These are phyloP conservation scores for Phytophthora chlamydospora DNA, from an alignment of 352 stramenopile genomes.

Conservation along the genomic window DNA sequence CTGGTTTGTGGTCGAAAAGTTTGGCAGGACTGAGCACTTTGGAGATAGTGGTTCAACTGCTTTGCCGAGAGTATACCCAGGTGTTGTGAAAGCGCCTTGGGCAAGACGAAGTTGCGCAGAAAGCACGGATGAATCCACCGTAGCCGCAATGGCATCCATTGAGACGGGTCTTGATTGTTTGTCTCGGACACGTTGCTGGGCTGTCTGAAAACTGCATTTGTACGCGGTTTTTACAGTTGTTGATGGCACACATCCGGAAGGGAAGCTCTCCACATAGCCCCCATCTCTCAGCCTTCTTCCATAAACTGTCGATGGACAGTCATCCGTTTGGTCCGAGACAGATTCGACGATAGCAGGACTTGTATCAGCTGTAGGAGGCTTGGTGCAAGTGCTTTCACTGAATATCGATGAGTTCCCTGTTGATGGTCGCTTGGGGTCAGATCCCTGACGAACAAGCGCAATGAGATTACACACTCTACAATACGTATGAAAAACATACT, in stretches of 20 bases:
- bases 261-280: slow-evolving; percentile 18
- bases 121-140: slow-evolving; percentile 11
- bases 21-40: not conserved
- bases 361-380: not conserved
- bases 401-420: slow-evolving; percentile 4
- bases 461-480: not conserved
- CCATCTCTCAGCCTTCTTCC: slow-evolving; percentile 29
- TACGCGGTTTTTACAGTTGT: not conserved
- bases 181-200: slow-evolving; percentile 29
- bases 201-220: slow-evolving; percentile 21
- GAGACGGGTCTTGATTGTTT: slow-evolving; percentile 15
- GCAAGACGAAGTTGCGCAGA: slow-evolving; percentile 20
- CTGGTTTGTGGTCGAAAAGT: not conserved
- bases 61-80: slow-evolving; percentile 30
- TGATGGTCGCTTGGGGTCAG: slow-evolving; percentile 22
- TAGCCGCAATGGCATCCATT: slow-evolving; percentile 14
- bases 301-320: not conserved
- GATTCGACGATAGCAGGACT: not conserved
- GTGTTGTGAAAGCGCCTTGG: slow-evolving; percentile 28
- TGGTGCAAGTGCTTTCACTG: not conserved
- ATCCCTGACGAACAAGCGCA: slow-evolving; percentile 11
- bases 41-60: not conserved
- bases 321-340: not conserved
- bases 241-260: not conserved
- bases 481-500: not conserved